Evolutionary conservation across 2,329 filamentous ascomycete genomes (phyloP), one percentile per base, ranked within the genome.

Genomic region (Chrysoporthe puriensis): DNA sequence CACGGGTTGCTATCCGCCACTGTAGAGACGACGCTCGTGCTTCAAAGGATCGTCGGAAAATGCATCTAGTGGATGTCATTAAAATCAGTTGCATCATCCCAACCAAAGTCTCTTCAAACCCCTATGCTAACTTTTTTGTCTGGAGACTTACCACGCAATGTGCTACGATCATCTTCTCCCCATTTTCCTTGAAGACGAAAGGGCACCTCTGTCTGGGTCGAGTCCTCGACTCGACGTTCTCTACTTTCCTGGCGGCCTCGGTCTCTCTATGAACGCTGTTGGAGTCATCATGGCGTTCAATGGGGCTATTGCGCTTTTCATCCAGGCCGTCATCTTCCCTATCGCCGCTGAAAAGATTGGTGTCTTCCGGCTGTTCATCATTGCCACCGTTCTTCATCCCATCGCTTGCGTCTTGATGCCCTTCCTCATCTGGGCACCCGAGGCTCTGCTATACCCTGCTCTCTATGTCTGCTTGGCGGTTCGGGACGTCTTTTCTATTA

Each of bases 81-180:
- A 16, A 6, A 34, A 18, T 40, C 5, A 36, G 34, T 18, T 57
- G 54, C 34, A 57, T 7, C 36, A 6, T 40, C 36, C 36, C 5
- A 40, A 40, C 5, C 5, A 40, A 40, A 9, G 6, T 9, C 8
- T 42, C n/a, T 36, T 18, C 40, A 8, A 32, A 36, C 42, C n/a
- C 26, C 8, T 36, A 4, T 48, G 59, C 67, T 68, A 40, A 68
- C 63, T 48, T 44, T 44, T 18, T 36, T 18, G 40, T 32, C 9
- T 3, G 42, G 14, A 63, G 67, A 96, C 93, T 4, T 97, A 97
- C 77, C 94, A 97, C 79, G 93, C 91, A 48, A 97, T 97, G 94
- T 94, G 91, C 0, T 97, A 93, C 79, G 95, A 97, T 75, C 92
- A 97, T 76, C 85, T 97, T 0, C 84, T 97, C 64, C 94, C 94